phyloP scores from a whole-genome alignment of 345 rosid genomes.

The Salix koriyanagi region DNA sequence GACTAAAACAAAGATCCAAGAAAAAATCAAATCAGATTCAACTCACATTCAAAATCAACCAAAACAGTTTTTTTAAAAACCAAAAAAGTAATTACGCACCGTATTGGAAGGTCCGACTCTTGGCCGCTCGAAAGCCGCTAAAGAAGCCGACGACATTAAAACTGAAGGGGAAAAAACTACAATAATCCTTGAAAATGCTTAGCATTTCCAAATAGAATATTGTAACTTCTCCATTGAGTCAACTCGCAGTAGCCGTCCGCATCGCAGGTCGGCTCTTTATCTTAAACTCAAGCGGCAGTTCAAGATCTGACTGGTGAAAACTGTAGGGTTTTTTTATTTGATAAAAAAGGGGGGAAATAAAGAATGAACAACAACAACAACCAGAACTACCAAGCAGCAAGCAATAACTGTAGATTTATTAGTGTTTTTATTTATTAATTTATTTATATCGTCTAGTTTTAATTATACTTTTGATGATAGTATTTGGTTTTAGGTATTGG shows the following conservation, averaged over 20 bases:
- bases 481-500: slow-evolving; percentile 20
- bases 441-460: background rate
- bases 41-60: background rate
- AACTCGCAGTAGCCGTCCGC: slow-evolving; percentile 10
- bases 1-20: background rate
- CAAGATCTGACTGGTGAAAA: slow-evolving; percentile 31
- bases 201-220: slow-evolving; percentile 18
- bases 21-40: background rate
- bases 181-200: background rate
- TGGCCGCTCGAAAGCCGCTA: slow-evolving; percentile 82
- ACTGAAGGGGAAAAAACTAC: background rate
- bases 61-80: background rate
- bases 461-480: background rate
- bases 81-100: slow-evolving; percentile 37
- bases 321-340: slow-evolving; percentile 20
- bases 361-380: slow-evolving; percentile 28
- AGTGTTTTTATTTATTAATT: slow-evolving; percentile 6
- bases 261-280: slow-evolving; percentile 25
- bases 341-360: slow-evolving; percentile 12
- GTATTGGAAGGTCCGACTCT: slow-evolving; percentile 61
- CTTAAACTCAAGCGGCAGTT: background rate
- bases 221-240: slow-evolving; percentile 14
- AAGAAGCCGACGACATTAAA: slow-evolving; percentile 80
- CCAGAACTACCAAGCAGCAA: background rate
- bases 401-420: background rate